These are phyloP conservation scores for Penicillium sp. DNA, from an alignment of 2,329 filamentous ascomycete genomes.

Conservation along the genomic window DNA sequence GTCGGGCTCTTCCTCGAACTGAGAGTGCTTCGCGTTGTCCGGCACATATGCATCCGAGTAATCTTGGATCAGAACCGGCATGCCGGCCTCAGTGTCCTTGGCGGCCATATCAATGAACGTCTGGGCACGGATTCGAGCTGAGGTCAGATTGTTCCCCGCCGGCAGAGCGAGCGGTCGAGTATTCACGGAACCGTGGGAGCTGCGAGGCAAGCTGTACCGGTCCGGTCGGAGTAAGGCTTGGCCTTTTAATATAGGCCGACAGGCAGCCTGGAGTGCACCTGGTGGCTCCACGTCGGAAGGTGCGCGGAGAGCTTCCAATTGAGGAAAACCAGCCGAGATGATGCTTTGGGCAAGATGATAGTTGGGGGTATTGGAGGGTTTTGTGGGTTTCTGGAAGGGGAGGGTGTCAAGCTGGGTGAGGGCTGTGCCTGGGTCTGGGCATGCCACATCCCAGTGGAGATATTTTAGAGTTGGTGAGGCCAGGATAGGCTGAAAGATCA, in stretches of 20 bases:
- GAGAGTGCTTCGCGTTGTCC: conserved; percentile 32
- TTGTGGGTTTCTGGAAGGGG: conserved; percentile 38
- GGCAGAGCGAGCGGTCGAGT: conserved; percentile 44
- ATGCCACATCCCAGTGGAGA: conserved; percentile 58
- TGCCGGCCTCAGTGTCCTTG: conserved; percentile 43
- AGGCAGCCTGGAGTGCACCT: conserved; percentile 46
- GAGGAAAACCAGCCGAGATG: conserved; percentile 44
- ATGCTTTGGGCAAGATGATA: conserved; percentile 48
- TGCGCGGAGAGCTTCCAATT: conserved; percentile 42
- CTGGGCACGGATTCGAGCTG: conserved; percentile 47
- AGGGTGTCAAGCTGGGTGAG: conserved; percentile 40
- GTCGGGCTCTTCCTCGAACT: conserved; percentile 34
- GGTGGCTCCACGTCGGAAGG: conserved; percentile 47
- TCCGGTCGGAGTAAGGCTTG: conserved; percentile 43
- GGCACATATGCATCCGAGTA: conserved; percentile 41
- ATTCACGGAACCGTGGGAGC: conserved; percentile 44
- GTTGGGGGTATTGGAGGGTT: conserved; percentile 40
- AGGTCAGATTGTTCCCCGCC: conserved; percentile 46
- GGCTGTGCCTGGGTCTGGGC: conserved; percentile 39
- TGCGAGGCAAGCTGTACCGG: conserved; percentile 43
- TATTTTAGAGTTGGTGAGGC: conserved; percentile 51
- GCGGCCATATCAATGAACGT: conserved; percentile 46
- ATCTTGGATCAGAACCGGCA: conserved; percentile 45
- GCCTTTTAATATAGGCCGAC: conserved; percentile 40
- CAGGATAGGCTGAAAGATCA: conserved; percentile 50